phyloP scores from a whole-genome alignment of 2,329 filamentous ascomycete species.

The Xylaria digitata region DNA sequence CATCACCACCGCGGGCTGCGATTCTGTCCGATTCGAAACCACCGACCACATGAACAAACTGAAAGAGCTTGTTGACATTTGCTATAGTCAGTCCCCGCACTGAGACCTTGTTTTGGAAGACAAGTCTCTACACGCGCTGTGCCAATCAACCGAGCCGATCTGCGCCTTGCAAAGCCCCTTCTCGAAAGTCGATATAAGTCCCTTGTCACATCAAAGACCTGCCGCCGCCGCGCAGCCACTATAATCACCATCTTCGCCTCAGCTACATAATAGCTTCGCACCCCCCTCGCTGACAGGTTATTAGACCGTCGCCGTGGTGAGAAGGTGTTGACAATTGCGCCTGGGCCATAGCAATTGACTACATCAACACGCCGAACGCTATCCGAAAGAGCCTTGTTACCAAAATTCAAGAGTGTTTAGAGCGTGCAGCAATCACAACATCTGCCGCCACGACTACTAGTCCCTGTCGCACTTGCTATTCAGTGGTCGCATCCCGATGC shows the following conservation, averaged over 20 bases:
- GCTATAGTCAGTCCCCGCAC: constrained; percentile 35
- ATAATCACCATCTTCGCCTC: constrained; percentile 24
- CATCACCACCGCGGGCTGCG: constrained; percentile 18
- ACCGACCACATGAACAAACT: constrained; percentile 24
- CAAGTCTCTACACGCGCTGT: constrained; percentile 27
- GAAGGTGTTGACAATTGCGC: constrained; percentile 11
- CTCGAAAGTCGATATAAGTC: constrained; percentile 10
- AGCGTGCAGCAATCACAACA: neutral
- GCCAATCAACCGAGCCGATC: constrained; percentile 22
- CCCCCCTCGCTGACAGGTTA: constrained; percentile 45
- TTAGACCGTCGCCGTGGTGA: constrained; percentile 48
- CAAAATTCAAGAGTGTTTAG: neutral
- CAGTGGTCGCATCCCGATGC: constrained; percentile 33
- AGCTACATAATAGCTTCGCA: constrained; percentile 12
- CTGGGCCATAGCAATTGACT: neutral
- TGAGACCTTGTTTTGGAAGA: constrained; percentile 12
- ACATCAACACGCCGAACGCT: constrained; percentile 5
- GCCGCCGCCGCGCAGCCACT: constrained; percentile 9
- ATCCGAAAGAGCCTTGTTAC: neutral
- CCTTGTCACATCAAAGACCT: constrained; percentile 11
- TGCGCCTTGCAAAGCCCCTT: constrained; percentile 13
- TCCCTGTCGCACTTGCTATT: constrained; percentile 12
- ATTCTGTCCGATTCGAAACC: constrained; percentile 4
- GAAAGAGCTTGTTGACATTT: constrained; percentile 13
- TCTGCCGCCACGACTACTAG: constrained; percentile 9